phyloP scores from a whole-genome alignment of 2,329 filamentous ascomycete genomes.

The Emmonsia crescens region DNA sequence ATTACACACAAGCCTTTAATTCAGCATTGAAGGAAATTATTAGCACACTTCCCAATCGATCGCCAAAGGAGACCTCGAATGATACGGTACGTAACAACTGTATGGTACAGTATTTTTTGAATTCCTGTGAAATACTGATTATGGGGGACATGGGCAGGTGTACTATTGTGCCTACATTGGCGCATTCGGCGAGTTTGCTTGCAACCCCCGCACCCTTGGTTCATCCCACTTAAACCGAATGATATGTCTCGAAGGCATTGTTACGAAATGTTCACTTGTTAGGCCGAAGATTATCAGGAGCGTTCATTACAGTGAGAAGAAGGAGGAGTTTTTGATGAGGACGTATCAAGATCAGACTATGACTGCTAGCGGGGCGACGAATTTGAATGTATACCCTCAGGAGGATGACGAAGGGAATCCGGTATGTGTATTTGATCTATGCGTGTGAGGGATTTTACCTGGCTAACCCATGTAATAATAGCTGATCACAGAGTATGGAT shows the following conservation, averaged over 20 bases:
- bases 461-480: slow-evolving; percentile 16
- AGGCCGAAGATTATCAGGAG: slow-evolving; percentile 96
- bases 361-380: slow-evolving; percentile 76
- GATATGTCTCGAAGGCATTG: slow-evolving; percentile 95
- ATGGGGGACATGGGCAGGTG: slow-evolving; percentile 21
- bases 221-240: slow-evolving; percentile 88
- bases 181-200: slow-evolving; percentile 88
- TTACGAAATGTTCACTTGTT: slow-evolving; percentile 90
- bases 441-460: not conserved
- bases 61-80: slow-evolving; percentile 62
- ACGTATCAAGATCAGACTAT: slow-evolving; percentile 97
- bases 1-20: slow-evolving; percentile 81
- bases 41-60: slow-evolving; percentile 62
- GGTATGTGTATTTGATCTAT: slow-evolving; percentile 25
- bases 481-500: slow-evolving; percentile 89
- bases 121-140: not conserved
- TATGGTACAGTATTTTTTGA: not conserved
- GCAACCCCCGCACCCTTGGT: slow-evolving; percentile 85
- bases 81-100: slow-evolving; percentile 48
- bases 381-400: slow-evolving; percentile 84
- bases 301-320: slow-evolving; percentile 87
- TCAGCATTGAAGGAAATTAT: slow-evolving; percentile 81
- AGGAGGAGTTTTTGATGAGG: slow-evolving; percentile 74
- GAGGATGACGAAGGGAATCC: slow-evolving; percentile 90
- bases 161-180: slow-evolving; percentile 98